A percentile compares a stretch with the other conserved stretches of the same genome.
These are phyloP conservation scores for Silybum marianum DNA, from an alignment of 129 eudicot genomes.

Conservation along the genomic window DNA sequence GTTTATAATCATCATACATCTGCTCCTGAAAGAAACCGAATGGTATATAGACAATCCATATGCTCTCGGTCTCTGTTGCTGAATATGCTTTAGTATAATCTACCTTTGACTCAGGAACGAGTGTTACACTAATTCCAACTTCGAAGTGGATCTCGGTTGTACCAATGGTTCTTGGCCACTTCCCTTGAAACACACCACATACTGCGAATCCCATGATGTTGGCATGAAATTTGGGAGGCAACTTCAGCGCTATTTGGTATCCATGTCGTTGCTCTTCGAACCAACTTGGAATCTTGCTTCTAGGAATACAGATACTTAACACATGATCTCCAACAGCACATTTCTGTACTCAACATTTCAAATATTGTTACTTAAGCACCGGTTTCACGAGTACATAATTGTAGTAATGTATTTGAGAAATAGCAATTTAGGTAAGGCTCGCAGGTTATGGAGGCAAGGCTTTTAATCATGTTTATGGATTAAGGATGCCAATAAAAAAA, in stretches of 20 bases:
- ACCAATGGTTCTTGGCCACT: not conserved
- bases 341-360: not conserved
- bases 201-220: not conserved
- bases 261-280: not conserved
- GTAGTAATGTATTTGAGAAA: not conserved
- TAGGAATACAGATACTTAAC: not conserved
- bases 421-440: not conserved
- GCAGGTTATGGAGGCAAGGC: not conserved
- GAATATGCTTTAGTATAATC: too few relatives aligned
- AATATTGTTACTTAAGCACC: too few relatives aligned
- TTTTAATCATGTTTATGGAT: too few relatives aligned
- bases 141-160: not conserved
- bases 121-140: not conserved
- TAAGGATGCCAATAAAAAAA: too few relatives aligned
- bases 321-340: not conserved
- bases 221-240: not conserved
- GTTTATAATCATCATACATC: not conserved
- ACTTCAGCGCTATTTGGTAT: too few relatives aligned
- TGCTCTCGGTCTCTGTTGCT: too few relatives aligned
- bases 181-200: not conserved
- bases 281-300: not conserved
- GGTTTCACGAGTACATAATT: too few relatives aligned
- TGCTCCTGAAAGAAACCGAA: not conserved
- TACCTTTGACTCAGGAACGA: too few relatives aligned
- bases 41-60: not conserved